Evolutionary conservation across 768 basidiomycete genomes (phyloP).

Genomic region (Cystofilobasidium ferigula): DNA sequence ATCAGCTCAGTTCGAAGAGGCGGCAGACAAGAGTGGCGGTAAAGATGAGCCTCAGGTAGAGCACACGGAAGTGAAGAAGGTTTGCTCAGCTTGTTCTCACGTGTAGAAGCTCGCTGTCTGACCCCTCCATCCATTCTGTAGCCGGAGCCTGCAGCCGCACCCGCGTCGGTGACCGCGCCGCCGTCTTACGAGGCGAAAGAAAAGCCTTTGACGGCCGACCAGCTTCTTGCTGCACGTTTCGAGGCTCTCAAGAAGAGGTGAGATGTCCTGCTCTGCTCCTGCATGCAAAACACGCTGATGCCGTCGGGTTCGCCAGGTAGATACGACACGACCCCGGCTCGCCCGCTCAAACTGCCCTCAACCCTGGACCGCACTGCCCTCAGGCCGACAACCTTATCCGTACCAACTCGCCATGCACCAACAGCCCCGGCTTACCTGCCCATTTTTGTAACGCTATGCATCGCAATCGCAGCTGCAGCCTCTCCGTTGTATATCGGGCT

Average conservation of each 20-base stretch:
- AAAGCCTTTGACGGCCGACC: not conserved
- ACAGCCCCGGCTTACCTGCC: not conserved
- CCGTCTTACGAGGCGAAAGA: constrained; percentile 11
- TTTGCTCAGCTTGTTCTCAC: too few relatives aligned
- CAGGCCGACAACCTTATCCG: too few relatives aligned
- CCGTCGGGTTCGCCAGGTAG: not conserved
- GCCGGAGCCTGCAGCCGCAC: too few relatives aligned
- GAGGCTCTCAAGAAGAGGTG: constrained; percentile 75
- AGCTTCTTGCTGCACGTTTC: constrained; percentile 56
- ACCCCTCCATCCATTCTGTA: too few relatives aligned
- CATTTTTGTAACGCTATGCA: not conserved
- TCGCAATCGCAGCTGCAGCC: not conserved
- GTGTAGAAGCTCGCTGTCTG: too few relatives aligned
- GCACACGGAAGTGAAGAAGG: constrained; percentile 8
- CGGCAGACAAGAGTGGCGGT: constrained; percentile 21
- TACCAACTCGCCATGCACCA: too few relatives aligned
- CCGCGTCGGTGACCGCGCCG: not conserved
- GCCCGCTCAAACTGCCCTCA: not conserved
- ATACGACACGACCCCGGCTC: not conserved
- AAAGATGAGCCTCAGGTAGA: constrained; percentile 34
- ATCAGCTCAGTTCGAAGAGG: not conserved
- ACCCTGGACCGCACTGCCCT: too few relatives aligned
- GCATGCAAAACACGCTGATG: not conserved
- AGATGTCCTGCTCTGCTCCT: not conserved
- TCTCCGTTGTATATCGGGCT: not conserved